Evolutionary conservation across 1,139 yeast genomes (phyloP), one percentile per base, ranked within the genome.

Genomic region (Magnusiomyces suaveolens): DNA sequence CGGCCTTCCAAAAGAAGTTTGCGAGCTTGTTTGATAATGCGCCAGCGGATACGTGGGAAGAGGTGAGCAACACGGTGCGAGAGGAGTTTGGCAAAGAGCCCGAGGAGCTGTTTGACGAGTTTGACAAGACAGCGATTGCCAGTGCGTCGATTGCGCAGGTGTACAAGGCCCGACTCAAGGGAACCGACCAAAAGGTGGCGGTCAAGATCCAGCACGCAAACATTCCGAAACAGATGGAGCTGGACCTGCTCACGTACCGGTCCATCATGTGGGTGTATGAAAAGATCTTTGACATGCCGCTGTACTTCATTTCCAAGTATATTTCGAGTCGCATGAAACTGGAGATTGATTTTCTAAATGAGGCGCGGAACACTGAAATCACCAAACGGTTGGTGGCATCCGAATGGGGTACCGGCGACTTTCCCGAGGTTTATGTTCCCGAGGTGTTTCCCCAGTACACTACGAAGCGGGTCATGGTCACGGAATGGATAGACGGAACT

Each of bases 401-500:
- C 3, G 80, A 77, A 56, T 56, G 66, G 1, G 67, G 69, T 33
- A 64, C 77, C 50, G 58, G 59, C 1, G 67, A 63, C 16, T 26
- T 44, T 20, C 48, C 48, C 18, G 64, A 66, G n/a, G 71, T 77
- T n/a, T 72, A 78, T 62, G 73, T 85, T 24, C 94, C 95, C 1
- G 63, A 68, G 47, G 73, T 75, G 26, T 81, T 75, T 62, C 68
- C 72, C 0, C 74, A 78, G 1, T 60, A 73, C 38, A 71, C 82
- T 24, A 74, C 81, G 0, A 65, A 68, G 43, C 76, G 80, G 50
- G 80, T 85, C 2, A 68, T 86, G 53, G 75, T 81, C 3, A 76
- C 83, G 24, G 95, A 86, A 66, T 86, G 92, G 90, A 82, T 86
- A 48, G 84, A 84, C 47, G 95, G 92, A 12, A 75, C 78, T 21